phyloP scores from a whole-genome alignment of 495 filamentous ascomycete species.

The Podospora pseudocomata region DNA sequence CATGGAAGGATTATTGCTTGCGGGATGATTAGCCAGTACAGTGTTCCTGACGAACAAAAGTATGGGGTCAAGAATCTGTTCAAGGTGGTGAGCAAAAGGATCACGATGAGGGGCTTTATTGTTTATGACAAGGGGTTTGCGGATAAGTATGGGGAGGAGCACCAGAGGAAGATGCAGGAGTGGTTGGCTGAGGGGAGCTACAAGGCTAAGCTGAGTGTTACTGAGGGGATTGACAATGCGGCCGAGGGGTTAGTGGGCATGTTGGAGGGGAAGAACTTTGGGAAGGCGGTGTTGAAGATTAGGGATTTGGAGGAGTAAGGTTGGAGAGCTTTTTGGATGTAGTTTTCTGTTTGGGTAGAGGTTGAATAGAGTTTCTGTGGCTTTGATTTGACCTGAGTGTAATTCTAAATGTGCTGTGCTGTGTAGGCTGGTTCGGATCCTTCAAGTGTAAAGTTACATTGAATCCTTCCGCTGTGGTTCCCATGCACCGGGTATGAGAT shows the following conservation, averaged over 20 bases:
- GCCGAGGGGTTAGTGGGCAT: constrained; percentile 81
- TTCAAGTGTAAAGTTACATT: too few species aligned
- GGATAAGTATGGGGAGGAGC: constrained; percentile 65
- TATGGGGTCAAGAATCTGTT: constrained; percentile 70
- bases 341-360: not conserved
- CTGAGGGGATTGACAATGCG: constrained; percentile 78
- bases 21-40: constrained; percentile 64
- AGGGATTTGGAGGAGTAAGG: constrained; percentile 27
- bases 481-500: too few species aligned
- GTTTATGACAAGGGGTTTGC: constrained; percentile 61
- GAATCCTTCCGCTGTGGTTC: too few species aligned
- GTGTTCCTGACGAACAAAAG: constrained; percentile 50
- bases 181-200: constrained; percentile 84
- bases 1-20: constrained; percentile 66
- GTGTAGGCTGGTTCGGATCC: too few species aligned
- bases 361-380: too few species aligned
- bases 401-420: too few species aligned
- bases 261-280: constrained; percentile 83
- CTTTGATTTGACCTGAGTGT: too few species aligned
- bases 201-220: constrained; percentile 66
- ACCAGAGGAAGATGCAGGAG: constrained; percentile 74
- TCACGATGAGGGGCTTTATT: constrained; percentile 72
- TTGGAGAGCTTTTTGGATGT: not conserved
- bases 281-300: constrained; percentile 83
- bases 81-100: constrained; percentile 43